Evolutionary conservation across 2,329 filamentous ascomycete genomes (phyloP).

Genomic region (Orbilia blumenaviensis): DNA sequence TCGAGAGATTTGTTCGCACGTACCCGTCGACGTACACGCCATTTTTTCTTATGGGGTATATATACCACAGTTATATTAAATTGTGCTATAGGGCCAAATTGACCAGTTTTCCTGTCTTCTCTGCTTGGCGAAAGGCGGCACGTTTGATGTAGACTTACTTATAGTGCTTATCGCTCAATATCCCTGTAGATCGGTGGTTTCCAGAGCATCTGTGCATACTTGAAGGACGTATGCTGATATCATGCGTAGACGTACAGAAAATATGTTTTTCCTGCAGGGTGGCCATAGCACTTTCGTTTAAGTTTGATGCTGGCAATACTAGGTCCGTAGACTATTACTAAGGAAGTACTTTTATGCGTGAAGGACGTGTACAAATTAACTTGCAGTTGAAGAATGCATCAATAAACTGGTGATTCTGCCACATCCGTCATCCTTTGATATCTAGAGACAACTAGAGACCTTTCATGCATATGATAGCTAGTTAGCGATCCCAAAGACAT

Average conservation of each 20-base stretch:
- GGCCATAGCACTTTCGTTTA: slow-evolving; percentile 7
- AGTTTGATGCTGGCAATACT: not conserved
- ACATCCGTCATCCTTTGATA: not conserved
- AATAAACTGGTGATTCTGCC: not conserved
- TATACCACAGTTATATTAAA: not conserved
- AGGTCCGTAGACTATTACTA: not conserved
- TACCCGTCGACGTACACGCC: not conserved
- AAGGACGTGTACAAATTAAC: slow-evolving; percentile 3
- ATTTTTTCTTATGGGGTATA: not conserved
- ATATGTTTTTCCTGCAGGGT: not conserved
- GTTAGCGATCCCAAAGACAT: not conserved
- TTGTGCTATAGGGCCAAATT: not conserved
- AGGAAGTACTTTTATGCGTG: not conserved
- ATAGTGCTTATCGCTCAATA: not conserved
- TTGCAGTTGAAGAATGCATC: not conserved
- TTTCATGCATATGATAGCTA: slow-evolving; percentile 6
- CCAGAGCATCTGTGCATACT: not conserved
- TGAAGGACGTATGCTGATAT: slow-evolving; percentile 27
- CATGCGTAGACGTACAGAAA: not conserved
- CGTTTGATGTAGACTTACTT: slow-evolving; percentile 1
- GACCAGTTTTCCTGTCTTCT: not conserved
- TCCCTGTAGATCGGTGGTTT: slow-evolving; percentile 31
- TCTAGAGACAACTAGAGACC: not conserved
- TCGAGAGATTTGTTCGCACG: not conserved
- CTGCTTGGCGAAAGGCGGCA: slow-evolving; percentile 11